These are phyloP conservation scores for Butyriboletus loyo DNA, from an alignment of 768 basidiomycete genomes.

Conservation along the genomic window DNA sequence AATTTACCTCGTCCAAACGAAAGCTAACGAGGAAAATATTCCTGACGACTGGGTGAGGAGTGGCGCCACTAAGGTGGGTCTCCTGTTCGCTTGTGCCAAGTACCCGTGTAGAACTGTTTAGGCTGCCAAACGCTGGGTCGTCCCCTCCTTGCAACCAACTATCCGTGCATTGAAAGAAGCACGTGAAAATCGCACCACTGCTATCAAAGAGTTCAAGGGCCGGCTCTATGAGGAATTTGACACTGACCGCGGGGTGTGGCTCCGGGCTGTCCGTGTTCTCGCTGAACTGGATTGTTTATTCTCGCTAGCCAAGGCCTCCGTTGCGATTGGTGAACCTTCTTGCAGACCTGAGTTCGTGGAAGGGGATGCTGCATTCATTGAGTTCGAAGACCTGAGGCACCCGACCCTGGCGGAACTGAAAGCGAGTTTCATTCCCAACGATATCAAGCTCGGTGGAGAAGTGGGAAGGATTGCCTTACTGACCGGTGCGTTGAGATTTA, in stretches of 20 bases:
- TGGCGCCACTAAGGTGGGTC: constrained; percentile 70
- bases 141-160: constrained; percentile 65
- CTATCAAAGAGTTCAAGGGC: constrained; percentile 80
- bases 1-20: constrained; percentile 84
- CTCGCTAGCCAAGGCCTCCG: constrained; percentile 84
- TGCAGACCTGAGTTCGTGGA: constrained; percentile 90
- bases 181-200: constrained; percentile 77
- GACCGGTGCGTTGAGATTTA: constrained; percentile 56
- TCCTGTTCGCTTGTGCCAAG: neutral
- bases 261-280: constrained; percentile 78
- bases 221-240: constrained; percentile 81
- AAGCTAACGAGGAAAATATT: constrained; percentile 55
- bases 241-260: constrained; percentile 73
- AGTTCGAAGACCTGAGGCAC: constrained; percentile 89
- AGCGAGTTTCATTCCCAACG: constrained; percentile 88
- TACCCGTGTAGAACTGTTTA: constrained; percentile 27
- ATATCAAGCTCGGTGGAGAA: constrained; percentile 80
- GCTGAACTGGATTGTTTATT: constrained; percentile 97
- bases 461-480: constrained; percentile 76
- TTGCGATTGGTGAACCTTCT: constrained; percentile 89
- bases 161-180: constrained; percentile 90
- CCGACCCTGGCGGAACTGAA: constrained; percentile 72
- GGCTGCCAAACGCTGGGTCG: constrained; percentile 74
- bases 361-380: constrained; percentile 71
- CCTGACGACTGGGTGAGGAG: constrained; percentile 84